Base-by-base conservation (phyloP, 2,329 filamentous ascomycete genomes). In the Colletotrichum orchidophilum region DNA sequence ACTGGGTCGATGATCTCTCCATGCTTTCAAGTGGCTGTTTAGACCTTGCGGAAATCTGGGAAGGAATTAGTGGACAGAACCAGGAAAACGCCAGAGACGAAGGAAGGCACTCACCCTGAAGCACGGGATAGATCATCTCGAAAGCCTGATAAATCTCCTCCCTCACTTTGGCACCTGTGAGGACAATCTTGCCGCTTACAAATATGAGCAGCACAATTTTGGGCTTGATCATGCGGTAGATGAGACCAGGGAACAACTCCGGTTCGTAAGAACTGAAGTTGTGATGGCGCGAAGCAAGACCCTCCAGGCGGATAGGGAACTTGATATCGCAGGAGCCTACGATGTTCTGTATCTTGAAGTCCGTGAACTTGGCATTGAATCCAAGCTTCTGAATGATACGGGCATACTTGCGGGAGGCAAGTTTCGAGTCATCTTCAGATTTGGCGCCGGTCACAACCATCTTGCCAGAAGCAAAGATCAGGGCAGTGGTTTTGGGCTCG, bases 281-380 rank as follows among this genome's bases (percentile, higher is more conserved):
- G 88, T 98, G 96, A 89, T 99, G 96, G 84, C 95, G 94, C 76
- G 93, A 96, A 18, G 96, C 96, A 81, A 99, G 87, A 84, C 96
- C 96, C 82, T 98, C 96, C 70, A 99, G 88, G 76, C 96, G 94
- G 77, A 99, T 98, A 64, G 96, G 96, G 86, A 99, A 99, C 88
- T 98, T 98, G 88, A 99, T 98, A 81, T 99, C 96, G 83, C 96
- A 98, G 72, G 95, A 97, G 75, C 96, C 96, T 75, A 99, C 96
- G 75, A 99, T 98, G 84, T 99, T 99, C 87, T 98, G 95, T 79
- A 99, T 99, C 90, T 98, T 99, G 87, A 99, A 99, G 83, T 99
- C 96, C 76, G 95, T 98, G 84, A 99, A 98, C 90, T 98, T 98
- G 78, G 96, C 96, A 77, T 98, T 97, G 89, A 99, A 99, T 74